Evolutionary conservation across 257 asterid species (phyloP), one percentile per base, ranked within the genome.

Genomic region (Paraleonurus japonicus): DNA sequence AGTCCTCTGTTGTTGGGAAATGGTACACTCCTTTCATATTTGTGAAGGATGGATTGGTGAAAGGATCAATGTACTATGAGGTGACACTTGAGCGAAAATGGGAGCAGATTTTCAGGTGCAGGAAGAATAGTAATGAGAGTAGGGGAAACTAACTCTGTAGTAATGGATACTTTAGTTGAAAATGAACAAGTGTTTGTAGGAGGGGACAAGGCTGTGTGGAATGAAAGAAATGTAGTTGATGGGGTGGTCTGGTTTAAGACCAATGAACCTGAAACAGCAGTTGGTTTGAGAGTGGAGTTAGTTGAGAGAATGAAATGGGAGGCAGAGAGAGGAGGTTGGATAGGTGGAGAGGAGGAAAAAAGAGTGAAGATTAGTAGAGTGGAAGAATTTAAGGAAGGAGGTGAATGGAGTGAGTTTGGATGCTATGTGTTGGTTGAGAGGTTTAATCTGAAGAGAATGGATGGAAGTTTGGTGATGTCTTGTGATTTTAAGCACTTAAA

Each of bases 21-120:
- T 90, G 95, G 96, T 90, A 88, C 53, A 58, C 79, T 19, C 95
- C 96, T 1, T 90, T 86, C 22, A 4, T 78, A 2, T 90, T 88
- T 58, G 80, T 90, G 53, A 90, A 88, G 75, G 95, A 88, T 16
- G 87, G 83, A 0, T 55, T 74, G 0, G 1, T 84, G 27, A 66
- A 32, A 47, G 85, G 83, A 35, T 81, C 94, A 1, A 51, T 79
- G 75, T 89, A 79, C 76, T 85, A 89, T 15, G 86, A 78, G 64
- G 71, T 85, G 48, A 84, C 87, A 5, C 70, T 87, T 0, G 94
- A 89, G 80, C 89, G 78, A 55, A 85, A 86, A 28, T 87, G 94
- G 96, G 90, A 82, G 41, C 67, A 41, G 75, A 60, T 89, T 24
- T 85, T 79, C 65, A n/a, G 77, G 4, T 65, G 78, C 64, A 57